Percentiles rank a stretch among this genome's conserved stretches.
Conservation (phyloP, 1,139 yeast genomes). For the Yamadazyma aaseri region DNA sequence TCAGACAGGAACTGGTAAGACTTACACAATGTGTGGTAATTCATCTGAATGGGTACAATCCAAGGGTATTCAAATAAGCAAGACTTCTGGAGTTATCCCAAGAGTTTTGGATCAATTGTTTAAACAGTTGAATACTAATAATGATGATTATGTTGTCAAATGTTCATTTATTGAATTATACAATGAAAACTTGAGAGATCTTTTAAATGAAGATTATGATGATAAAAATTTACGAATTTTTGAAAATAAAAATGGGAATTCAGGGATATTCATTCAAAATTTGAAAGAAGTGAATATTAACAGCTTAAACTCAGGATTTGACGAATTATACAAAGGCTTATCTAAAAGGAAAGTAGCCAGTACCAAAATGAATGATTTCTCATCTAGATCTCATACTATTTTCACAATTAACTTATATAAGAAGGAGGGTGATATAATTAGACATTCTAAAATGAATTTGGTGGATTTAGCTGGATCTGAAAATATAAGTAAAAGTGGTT, state of each 20-base stretch:
- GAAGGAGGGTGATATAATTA: constrained; percentile 40
- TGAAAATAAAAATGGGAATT: constrained; percentile 34
- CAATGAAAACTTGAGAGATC: constrained; percentile 69
- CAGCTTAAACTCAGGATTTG: constrained; percentile 54
- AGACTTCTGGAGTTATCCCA: constrained; percentile 66
- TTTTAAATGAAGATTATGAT: constrained; percentile 45
- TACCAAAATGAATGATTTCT: constrained; percentile 66
- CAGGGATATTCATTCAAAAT: constrained; percentile 45
- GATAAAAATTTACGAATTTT: constrained; percentile 46
- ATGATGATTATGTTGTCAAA: constrained; percentile 56
- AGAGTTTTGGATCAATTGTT: constrained; percentile 59
- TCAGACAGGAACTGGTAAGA: constrained; percentile 88
- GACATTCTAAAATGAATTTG: constrained; percentile 67
- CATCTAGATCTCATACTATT: constrained; percentile 73
- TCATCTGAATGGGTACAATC: constrained; percentile 5
- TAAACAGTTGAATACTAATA: constrained; percentile 30
- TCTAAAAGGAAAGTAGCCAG: constrained; percentile 61
- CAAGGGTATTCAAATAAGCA: constrained; percentile 16
- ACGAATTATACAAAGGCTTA: constrained; percentile 53
- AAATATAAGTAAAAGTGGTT: constrained; percentile 77
- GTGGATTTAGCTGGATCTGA: constrained; percentile 92
- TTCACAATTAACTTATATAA: constrained; percentile 61
- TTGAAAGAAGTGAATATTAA: constrained; percentile 55
- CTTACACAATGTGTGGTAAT: constrained; percentile 83
- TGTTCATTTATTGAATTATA: constrained; percentile 74